Conservation (phyloP, 1,284 basidiomycete genomes). For the Abortiporus biennis region DNA sequence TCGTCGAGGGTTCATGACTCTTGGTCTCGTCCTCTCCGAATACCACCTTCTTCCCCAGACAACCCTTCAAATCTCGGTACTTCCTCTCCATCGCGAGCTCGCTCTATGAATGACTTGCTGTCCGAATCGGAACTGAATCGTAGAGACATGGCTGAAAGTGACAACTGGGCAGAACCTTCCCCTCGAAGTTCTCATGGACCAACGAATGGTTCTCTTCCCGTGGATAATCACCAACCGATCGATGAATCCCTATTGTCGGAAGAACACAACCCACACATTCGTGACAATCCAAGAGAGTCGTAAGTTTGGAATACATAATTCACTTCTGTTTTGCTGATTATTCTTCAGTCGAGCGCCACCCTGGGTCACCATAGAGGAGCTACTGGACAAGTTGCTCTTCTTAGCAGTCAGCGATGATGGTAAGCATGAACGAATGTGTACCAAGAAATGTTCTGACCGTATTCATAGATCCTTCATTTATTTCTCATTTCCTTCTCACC, state of each 20-base stretch:
- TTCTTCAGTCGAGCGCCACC: conserved; percentile 49
- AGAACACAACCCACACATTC: too few species aligned
- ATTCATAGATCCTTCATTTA: conserved; percentile 59
- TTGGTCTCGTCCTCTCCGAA: background rate
- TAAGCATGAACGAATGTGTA: conserved; percentile 26
- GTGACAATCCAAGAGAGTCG: too few species aligned
- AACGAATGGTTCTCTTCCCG: too few species aligned
- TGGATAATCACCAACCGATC: too few species aligned
- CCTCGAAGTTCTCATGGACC: too few species aligned
- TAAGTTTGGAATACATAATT: too few species aligned
- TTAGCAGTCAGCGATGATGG: conserved; percentile 61
- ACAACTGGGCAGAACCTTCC: too few species aligned
- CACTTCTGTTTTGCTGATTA: too few species aligned
- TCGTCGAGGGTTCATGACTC: background rate
- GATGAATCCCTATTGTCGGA: too few species aligned
- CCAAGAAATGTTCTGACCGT: conserved; percentile 7
- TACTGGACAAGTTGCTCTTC: conserved; percentile 73
- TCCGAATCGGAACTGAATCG: conserved; percentile 38
- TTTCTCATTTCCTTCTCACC: conserved; percentile 73
- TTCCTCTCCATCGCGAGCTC: conserved; percentile 42
- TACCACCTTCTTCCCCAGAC: background rate
- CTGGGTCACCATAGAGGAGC: conserved; percentile 67
- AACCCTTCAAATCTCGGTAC: conserved; percentile 16
- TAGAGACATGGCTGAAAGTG: too few species aligned
- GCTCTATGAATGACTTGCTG: conserved; percentile 51